Percentiles rank a stretch among this genome's conserved stretches.
phyloP scores from a whole-genome alignment of 192 early-diverging fungal genomes.

The Linnemannia exigua region DNA sequence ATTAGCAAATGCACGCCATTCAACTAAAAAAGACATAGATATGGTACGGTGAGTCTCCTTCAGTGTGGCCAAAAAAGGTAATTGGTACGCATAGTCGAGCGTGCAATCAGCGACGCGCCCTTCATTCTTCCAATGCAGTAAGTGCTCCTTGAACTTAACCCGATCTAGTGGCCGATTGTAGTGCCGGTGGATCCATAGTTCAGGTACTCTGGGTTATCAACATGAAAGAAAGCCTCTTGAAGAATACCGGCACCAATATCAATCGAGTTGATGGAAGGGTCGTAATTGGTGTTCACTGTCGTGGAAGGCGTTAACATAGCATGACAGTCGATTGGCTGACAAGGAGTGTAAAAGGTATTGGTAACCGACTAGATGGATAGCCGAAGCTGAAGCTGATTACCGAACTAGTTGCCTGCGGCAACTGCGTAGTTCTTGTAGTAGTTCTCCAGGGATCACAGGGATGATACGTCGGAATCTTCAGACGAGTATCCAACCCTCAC shows the following conservation, averaged over 20 bases:
- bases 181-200: constrained; percentile 75
- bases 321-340: constrained; percentile 48
- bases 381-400: constrained; percentile 65
- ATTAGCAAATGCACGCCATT: too few species aligned
- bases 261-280: constrained; percentile 52
- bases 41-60: too few species aligned
- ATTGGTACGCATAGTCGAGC: too few species aligned
- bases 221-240: constrained; percentile 68
- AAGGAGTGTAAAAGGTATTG: constrained; percentile 21
- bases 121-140: too few species aligned
- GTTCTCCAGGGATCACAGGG: constrained; percentile 45
- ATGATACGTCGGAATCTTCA: constrained; percentile 58
- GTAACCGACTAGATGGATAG: too few species aligned
- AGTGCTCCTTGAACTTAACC: constrained; percentile 52
- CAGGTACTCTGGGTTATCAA: constrained; percentile 61
- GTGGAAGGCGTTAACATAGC: constrained; percentile 58
- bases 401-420: constrained; percentile 58
- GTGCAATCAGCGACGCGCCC: too few species aligned
- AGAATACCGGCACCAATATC: constrained; percentile 66
- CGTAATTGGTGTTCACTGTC: constrained; percentile 64
- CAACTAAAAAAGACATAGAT: too few species aligned
- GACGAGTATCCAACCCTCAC: constrained; percentile 69
- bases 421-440: constrained; percentile 65
- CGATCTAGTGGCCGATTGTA: constrained; percentile 79
- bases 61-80: too few species aligned